These are phyloP conservation scores for Beauveria asiatica DNA, from an alignment of 2,329 filamentous ascomycete genomes.

Conservation along the genomic window DNA sequence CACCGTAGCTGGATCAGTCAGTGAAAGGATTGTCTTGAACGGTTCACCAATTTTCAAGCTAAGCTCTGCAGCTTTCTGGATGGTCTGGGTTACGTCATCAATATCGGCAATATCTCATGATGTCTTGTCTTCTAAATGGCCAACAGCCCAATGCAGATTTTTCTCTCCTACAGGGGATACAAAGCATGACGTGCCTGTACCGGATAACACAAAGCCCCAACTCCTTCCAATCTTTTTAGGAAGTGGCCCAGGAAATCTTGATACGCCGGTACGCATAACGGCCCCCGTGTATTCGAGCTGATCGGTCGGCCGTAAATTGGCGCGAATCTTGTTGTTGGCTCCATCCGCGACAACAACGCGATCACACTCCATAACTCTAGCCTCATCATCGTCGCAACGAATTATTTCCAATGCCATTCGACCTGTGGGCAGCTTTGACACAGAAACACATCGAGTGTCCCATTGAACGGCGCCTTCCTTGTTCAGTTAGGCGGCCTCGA, in stretches of 20 bases:
- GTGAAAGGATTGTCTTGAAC: conserved; percentile 30
- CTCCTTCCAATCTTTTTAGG: conserved; percentile 26
- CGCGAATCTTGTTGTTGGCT: conserved; percentile 32
- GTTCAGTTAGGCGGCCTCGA: conserved; percentile 17
- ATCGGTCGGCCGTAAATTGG: conserved; percentile 30
- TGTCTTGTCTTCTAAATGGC: conserved; percentile 21
- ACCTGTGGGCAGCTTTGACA: conserved; percentile 16
- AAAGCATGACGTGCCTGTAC: conserved; percentile 33
- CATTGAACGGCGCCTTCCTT: conserved; percentile 18
- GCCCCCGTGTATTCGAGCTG: conserved; percentile 30
- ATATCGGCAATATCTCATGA: conserved; percentile 12
- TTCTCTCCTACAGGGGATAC: conserved; percentile 34
- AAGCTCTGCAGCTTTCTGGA: conserved; percentile 23
- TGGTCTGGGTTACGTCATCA: conserved; percentile 21
- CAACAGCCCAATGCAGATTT: conserved; percentile 35
- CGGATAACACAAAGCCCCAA: conserved; percentile 33
- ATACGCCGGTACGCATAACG: conserved; percentile 29
- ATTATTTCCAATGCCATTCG: conserved; percentile 17
- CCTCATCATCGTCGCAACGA: not conserved
- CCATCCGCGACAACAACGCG: conserved; percentile 39
- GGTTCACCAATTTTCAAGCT: conserved; percentile 29
- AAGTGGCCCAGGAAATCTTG: conserved; percentile 25
- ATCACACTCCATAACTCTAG: conserved; percentile 26
- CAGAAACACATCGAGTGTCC: conserved; percentile 20
- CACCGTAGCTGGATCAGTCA: conserved; percentile 29